Percentiles rank a stretch among this genome's conserved stretches.
phyloP scores from a whole-genome alignment of 257 asterid species.

The Capsicum chinense region DNA sequence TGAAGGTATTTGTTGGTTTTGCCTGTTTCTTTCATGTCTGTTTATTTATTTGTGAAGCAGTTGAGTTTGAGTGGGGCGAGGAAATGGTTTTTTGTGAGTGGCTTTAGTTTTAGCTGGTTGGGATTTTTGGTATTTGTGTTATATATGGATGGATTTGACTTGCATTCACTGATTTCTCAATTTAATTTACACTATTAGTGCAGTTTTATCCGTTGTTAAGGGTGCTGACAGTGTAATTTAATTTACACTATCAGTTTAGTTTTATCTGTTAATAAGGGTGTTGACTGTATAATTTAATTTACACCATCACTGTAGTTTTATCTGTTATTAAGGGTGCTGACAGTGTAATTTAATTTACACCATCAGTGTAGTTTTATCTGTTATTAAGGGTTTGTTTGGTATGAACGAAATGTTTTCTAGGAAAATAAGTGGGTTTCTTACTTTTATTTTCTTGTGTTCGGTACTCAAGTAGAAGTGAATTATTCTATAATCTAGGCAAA shows the following conservation, averaged over 20 bases:
- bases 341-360: not conserved
- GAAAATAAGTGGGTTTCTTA: too few species aligned
- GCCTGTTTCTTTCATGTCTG: not conserved
- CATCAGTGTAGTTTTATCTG: not conserved
- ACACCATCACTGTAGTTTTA: too few species aligned
- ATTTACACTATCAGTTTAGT: too few species aligned
- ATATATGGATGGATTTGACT: not conserved
- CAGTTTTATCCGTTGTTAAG: not conserved
- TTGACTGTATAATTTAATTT: too few species aligned
- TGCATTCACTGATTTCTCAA: not conserved
- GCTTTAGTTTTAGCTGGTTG: not conserved
- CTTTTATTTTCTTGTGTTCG: too few species aligned
- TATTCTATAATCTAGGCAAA: too few species aligned
- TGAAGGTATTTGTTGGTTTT: not conserved
- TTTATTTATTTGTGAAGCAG: not conserved
- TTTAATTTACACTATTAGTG: not conserved
- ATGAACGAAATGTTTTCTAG: too few species aligned
- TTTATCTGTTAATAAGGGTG: too few species aligned
- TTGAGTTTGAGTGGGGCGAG: not conserved
- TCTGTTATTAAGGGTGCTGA: not conserved
- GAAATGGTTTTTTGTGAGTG: not conserved
- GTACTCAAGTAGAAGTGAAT: too few species aligned
- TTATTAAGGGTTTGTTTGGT: not conserved
- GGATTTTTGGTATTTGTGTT: not conserved
- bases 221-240: too few species aligned